These are phyloP conservation scores for Apiotrichum mycotoxinovorans DNA, from an alignment of 1,284 basidiomycete genomes.

Conservation along the genomic window DNA sequence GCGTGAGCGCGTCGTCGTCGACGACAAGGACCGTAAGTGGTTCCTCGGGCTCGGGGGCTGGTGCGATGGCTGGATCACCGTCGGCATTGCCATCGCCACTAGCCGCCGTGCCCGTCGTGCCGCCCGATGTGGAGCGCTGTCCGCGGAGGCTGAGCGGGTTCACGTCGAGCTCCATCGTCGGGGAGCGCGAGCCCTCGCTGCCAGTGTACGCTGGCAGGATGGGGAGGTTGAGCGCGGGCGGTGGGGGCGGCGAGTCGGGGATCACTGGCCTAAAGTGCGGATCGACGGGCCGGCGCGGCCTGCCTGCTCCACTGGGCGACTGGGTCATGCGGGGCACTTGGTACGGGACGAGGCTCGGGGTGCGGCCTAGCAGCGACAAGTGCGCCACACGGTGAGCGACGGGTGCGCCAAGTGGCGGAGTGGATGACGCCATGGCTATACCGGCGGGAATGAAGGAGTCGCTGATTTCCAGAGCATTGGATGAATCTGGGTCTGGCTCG, in stretches of 20 bases:
- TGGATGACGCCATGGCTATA: no score
- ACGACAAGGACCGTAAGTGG: constrained; percentile 37
- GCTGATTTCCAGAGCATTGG: no score
- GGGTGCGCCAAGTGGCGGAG: background rate
- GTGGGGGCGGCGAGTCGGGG: background rate
- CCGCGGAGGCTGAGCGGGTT: no score
- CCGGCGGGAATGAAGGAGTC: no score
- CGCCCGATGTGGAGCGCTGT: no score
- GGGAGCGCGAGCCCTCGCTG: background rate
- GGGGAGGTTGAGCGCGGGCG: background rate
- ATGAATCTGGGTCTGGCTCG: no score
- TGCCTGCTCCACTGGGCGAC: background rate
- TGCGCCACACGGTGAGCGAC: background rate
- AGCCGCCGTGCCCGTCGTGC: no score
- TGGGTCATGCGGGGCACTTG: background rate
- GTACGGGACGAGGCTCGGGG: background rate
- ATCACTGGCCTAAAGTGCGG: background rate
- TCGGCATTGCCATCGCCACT: no score
- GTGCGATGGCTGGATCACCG: background rate
- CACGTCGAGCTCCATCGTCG: background rate
- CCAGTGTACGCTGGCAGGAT: background rate
- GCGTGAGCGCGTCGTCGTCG: constrained; percentile 60
- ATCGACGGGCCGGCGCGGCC: background rate
- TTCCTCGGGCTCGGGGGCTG: constrained; percentile 9
- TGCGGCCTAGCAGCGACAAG: background rate